Evolutionary conservation across 306 rosid genomes (phyloP).

Genomic region (Vicia faba): DNA sequence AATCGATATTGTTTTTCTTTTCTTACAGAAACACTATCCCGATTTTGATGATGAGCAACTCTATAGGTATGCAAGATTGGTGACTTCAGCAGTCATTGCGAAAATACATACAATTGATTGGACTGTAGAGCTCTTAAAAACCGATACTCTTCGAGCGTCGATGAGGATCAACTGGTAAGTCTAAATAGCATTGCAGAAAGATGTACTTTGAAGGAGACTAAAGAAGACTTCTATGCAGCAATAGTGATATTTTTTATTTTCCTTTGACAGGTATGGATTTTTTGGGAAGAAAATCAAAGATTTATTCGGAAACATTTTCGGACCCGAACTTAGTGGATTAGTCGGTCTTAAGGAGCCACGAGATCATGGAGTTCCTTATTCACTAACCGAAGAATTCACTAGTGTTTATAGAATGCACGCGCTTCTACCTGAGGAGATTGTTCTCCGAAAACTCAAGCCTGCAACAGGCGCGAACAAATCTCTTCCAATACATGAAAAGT

Average conservation of each 20-base stretch:
- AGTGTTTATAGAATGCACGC: conserved; percentile 82
- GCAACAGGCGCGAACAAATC: conserved; percentile 40
- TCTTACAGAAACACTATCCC: conserved; percentile 51
- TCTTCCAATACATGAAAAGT: conserved; percentile 62
- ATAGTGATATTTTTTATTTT: neutral
- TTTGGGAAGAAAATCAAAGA: conserved; percentile 77
- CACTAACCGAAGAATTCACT: conserved; percentile 73
- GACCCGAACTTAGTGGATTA: conserved; percentile 67
- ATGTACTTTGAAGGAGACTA: conserved; percentile 12
- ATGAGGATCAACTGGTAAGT: conserved; percentile 78
- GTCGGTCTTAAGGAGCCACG: conserved; percentile 65
- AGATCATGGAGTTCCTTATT: conserved; percentile 83
- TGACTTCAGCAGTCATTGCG: conserved; percentile 77
- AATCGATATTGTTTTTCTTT: conserved; percentile 7
- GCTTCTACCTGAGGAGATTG: conserved; percentile 61
- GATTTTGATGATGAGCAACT: conserved; percentile 67
- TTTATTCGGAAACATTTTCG: conserved; percentile 57
- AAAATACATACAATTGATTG: conserved; percentile 88
- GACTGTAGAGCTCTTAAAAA: conserved; percentile 77
- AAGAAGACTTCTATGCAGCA: neutral
- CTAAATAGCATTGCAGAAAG: conserved; percentile 1
- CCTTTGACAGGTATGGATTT: conserved; percentile 69
- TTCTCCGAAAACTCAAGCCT: conserved; percentile 50
- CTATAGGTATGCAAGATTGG: conserved; percentile 72
- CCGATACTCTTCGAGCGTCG: conserved; percentile 64